Evolutionary conservation across 352 stramenopile species (phyloP).

Genomic region (Phytophthora lateralis): DNA sequence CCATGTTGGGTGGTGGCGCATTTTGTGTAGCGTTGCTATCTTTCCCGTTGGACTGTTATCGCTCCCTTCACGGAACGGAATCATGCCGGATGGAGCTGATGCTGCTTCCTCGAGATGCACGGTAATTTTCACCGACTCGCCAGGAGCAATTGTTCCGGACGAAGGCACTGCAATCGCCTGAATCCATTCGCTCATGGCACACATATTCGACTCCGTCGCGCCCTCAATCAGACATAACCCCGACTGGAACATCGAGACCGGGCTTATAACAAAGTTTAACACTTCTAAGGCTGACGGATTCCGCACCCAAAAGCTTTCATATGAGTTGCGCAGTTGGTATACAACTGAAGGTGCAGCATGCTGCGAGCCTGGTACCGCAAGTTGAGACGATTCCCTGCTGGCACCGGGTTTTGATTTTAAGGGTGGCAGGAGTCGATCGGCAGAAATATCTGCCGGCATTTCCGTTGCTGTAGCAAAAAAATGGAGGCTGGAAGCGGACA

Average conservation of each 20-base stretch:
- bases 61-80: conserved; percentile 35
- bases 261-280: conserved; percentile 79
- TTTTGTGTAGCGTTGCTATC: conserved; percentile 63
- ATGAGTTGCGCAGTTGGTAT: conserved; percentile 70
- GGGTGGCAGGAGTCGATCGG: conserved; percentile 45
- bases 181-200: conserved; percentile 80
- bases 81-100: conserved; percentile 22
- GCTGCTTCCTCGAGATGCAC: conserved; percentile 78
- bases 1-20: conserved; percentile 82
- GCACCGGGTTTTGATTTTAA: conserved; percentile 50
- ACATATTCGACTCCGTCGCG: conserved; percentile 56
- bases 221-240: conserved; percentile 76
- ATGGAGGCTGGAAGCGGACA: conserved; percentile 81
- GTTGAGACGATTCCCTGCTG: conserved; percentile 40
- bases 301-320: conserved; percentile 82
- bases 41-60: conserved; percentile 40
- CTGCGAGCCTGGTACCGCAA: conserved; percentile 29
- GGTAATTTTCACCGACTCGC: conserved; percentile 78
- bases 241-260: conserved; percentile 63
- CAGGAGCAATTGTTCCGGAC: conserved; percentile 69
- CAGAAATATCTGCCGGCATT: conserved; percentile 52
- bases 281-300: conserved; percentile 73
- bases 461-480: conserved; percentile 78
- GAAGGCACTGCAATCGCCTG: conserved; percentile 74
- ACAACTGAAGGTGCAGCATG: conserved; percentile 36